Evolutionary conservation across 2,329 filamentous ascomycete species (phyloP), one percentile per base, ranked within the genome.

Genomic region (Lizonia empirigonia): DNA sequence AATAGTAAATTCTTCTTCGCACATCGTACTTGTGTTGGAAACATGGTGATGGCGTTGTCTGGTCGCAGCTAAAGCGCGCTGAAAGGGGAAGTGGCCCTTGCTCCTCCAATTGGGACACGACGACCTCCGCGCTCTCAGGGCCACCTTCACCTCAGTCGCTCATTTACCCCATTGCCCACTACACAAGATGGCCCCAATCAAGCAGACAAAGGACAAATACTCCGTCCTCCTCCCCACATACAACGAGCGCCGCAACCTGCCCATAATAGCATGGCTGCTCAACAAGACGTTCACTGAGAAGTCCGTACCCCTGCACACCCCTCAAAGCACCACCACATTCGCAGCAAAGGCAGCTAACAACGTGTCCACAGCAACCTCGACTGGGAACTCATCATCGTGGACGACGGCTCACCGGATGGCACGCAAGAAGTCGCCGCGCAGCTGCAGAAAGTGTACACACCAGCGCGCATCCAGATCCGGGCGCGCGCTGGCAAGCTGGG

Each of bases 141-240:
- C 52, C 42, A 58, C 53, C 30, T 48, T 51, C 59, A 57, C 58
- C 58, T 51, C 58, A 64, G 64, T 67, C 67, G 51, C 66, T 71
- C 68, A 23, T 69, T 70, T 50, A 34, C 13, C 24, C 52, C 51
- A 44, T 50, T 59, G 41, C 45, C 42, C 47, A 59, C 49, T 52
- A 47, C 51, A 49, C 42, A 56, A 58, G 13, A 72, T 72, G 68
- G 60, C 67, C 32, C 63, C 63, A 12, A 63, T 56, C 48, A 74
- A 72, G 69, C 67, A 73, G 39, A 62, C 74, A 39, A 78, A 81
- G 62, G 82, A 94, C 82, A 96, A 93, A 78, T 99, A 97, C 83
- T 96, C 93, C 63, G 88, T 99, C 72, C 93, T 99, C 72, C 85
- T 99, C 60, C 94, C 94, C 50, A 99, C 94, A 56, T 99, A 96